Conservation (phyloP, 2,329 filamentous ascomycete genomes). For the Fusarium metavorans region DNA sequence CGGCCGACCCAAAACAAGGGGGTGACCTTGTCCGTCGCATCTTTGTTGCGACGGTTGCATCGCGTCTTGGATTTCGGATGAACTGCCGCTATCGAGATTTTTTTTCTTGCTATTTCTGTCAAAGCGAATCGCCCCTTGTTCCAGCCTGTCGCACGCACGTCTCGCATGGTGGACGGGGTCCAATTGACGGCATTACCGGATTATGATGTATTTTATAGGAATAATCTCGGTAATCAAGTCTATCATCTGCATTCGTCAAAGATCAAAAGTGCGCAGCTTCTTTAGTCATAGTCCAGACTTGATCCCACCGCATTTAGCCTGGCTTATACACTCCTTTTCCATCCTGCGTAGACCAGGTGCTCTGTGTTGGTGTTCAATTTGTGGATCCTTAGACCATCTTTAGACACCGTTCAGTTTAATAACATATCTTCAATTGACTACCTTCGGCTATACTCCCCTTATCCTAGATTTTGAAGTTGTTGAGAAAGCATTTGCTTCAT, state of each 20-base stretch:
- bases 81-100: constrained; percentile 1
- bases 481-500: neutral
- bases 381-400: neutral
- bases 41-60: constrained; percentile 9
- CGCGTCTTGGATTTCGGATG: constrained; percentile 1
- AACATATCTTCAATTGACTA: too few relatives aligned
- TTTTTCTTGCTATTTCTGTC: neutral
- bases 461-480: too few relatives aligned
- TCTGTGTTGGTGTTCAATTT: too few relatives aligned
- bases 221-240: neutral
- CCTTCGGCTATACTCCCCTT: too few relatives aligned
- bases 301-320: neutral
- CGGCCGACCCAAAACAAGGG: constrained; percentile 13
- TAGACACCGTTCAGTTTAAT: too few relatives aligned
- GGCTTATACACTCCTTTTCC: neutral
- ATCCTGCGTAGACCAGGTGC: neutral
- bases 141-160: neutral
- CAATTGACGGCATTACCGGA: neutral
- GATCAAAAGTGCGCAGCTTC: neutral
- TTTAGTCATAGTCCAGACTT: neutral
- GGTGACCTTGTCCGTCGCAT: constrained; percentile 11
- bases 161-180: neutral
- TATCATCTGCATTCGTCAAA: neutral
- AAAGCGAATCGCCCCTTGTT: neutral
- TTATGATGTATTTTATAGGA: neutral